Evolutionary conservation across 2,329 filamentous ascomycete species (phyloP).

Genomic region (Pseudogymnoascus sp.): DNA sequence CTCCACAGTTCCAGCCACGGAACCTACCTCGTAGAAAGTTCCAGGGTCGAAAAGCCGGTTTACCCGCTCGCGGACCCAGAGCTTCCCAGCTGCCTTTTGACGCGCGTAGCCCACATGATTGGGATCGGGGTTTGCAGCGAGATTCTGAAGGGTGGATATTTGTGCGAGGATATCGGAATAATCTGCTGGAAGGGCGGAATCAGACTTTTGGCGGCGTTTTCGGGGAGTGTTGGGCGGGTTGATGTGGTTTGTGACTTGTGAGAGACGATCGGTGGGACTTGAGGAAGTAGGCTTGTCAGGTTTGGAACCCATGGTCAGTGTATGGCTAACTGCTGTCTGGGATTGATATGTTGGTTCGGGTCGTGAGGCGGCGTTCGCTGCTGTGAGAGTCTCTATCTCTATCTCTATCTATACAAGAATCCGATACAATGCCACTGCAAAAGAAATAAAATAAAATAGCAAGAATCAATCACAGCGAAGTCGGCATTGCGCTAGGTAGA

Average conservation of each 20-base stretch:
- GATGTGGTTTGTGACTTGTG: slow-evolving; percentile 27
- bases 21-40: slow-evolving; percentile 54
- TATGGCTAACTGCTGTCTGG: not conserved
- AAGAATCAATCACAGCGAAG: not conserved
- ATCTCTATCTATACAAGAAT: not conserved
- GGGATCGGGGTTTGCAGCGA: slow-evolving; percentile 49
- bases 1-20: slow-evolving; percentile 50
- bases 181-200: slow-evolving; percentile 46
- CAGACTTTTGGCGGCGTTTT: slow-evolving; percentile 18
- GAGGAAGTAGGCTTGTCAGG: not conserved
- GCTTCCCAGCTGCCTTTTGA: slow-evolving; percentile 57
- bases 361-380: not conserved
- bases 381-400: not conserved
- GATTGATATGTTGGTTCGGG: not conserved
- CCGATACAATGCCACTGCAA: not conserved
- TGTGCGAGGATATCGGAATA: slow-evolving; percentile 57
- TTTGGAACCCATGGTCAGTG: not conserved
- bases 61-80: slow-evolving; percentile 59
- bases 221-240: slow-evolving; percentile 23
- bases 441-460: not conserved
- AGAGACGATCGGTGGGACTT: slow-evolving; percentile 26
- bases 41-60: slow-evolving; percentile 49
- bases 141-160: slow-evolving; percentile 42
- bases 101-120: slow-evolving; percentile 52
- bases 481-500: not conserved